Evolutionary conservation across 2,329 filamentous ascomycete species (phyloP), one percentile per base, ranked within the genome.

Genomic region (Cyphellophora attinorum): DNA sequence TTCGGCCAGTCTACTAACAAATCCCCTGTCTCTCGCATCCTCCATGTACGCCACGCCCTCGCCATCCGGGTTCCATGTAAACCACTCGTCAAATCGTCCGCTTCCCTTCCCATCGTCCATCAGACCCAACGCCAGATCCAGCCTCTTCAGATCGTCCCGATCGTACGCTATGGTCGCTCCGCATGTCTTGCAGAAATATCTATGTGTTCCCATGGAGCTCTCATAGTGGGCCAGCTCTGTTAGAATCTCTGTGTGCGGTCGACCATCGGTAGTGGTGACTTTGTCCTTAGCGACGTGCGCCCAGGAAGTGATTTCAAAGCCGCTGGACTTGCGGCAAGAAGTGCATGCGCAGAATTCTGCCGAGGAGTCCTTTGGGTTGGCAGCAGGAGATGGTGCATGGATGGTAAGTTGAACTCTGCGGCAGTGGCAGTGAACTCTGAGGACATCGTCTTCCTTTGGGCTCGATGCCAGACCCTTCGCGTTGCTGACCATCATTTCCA

Each of bases 171-270:
- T 27, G 1, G 43, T 34, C 11, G 45, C 43, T 12, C 39, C 37
- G 38, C 45, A 48, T 10, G 6, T 29, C 18, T 21, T 30, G 29
- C 45, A 48, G 29, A 46, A 48, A 32, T 40, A 48, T 16, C 45
- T 38, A 37, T 38, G 23, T 18, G 40, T 38, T 12, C 37, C 34
- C 21, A 30, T 11, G 12, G 38, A 40, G 6, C 36, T 36, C n/a
- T 39, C 19, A 28, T 46, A 48, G 30, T 44, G 39, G 1, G 32
- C 35, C 3, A 45, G 29, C 35, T 31, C 36, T 6, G 29, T 31
- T n/a, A n/a, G 30, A 18, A 40, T 34, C 8, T 11, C 35, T 2
- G 39, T 35, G 18, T 31, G 43, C 17, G 19, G 11, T 6, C 16
- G 11, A 6, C 6, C 13, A 19, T 12, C 5, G 6, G 17, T 19